Base-by-base conservation (phyloP, 768 basidiomycete species). In the Russula abietina region DNA sequence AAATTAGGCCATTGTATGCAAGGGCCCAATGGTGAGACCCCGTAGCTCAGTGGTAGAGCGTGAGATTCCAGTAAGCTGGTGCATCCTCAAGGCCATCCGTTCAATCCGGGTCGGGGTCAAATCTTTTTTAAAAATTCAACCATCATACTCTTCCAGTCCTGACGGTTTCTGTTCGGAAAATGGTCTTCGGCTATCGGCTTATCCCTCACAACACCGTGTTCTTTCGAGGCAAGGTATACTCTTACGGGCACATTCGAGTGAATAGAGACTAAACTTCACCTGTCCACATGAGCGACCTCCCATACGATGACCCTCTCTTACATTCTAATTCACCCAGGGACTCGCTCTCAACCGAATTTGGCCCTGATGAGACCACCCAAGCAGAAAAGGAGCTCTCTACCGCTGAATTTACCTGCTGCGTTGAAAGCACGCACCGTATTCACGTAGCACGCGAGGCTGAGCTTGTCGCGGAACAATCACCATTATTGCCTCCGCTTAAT, bases 31-130 rank as follows among this genome's bases (percentile, higher is more conserved):
- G 11, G 0, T 16, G 36, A 22, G 66, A 65, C 60, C 64, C 53
- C 66, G 57, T 67, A 67, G 66, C 64, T 67, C 66, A 67, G 66
- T 62, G 66, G 66, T 67, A 67, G 66, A 67, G 64, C 64, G 66
- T 67, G 64, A 61, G 66, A 67, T 67, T 67, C 66, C 66, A 67
- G 66, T 22, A 28, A 30, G 46, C 17, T 19, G 54, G 41, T 54
- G 48, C 28, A 22, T 67, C 66, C 66, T 61, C 64, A 67, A 67
- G 66, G 66, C 51, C 66, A 66, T 67, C 66, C 66, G 66, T 67
- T 67, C 66, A 65, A 67, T 67, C 66, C 66, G 66, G 66, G 66
- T 66, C 57, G 66, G 64, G 66, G 60, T 67, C 66, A 67, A 2
- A 30, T n/a, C 16, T 33, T 33, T 59, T 30, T 51, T 51, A 11